Base-by-base conservation (phyloP, 345 rosid genomes). In the Camelina hispida region DNA sequence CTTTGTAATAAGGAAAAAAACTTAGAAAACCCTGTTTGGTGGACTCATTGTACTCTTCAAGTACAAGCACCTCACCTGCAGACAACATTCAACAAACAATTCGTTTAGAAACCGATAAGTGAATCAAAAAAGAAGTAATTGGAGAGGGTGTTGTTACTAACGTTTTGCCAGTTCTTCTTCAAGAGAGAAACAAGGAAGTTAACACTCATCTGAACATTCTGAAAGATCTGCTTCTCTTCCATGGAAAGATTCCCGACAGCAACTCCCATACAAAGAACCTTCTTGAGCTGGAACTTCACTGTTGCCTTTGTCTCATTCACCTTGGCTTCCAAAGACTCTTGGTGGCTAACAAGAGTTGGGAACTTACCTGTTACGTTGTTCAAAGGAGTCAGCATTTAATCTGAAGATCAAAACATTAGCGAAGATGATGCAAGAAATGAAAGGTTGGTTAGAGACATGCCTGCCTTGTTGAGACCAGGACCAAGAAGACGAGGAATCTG, bases 391-490 rank as follows among this genome's bases (percentile, higher is more conserved):
- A 4, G 46, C 5, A 5, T 9, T 51, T 9, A 23, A 35, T 37
- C 8, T 40, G 40, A 28, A 2, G 3, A 20, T 30, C 43, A 43
- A 40, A 10, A 52, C 42, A 35, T 20, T 3, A 3, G 12, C 2
- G 16, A 9, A 35, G 17, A 61, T 1, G n/a, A 56, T 11, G 32
- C 35, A 20, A n/a, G 5, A 8, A 16, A 40, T 1, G 30, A 20
- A 50, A 60, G 43, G 40, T 11, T 13, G n/a, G 8, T 38, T 9
- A 9, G 0, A 78, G 0, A 80, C 92, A 84, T 85, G 89, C 96
- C 96, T 83, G 96, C 96, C 78, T 89, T 89, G 91, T 89, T 89
- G 76, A 89, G 91, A 83, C 96, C 96, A 9, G 93, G 96, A 53
- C 96, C 96, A 47, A 89, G 76, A 51, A 89, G 87, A 82, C 95